These are phyloP conservation scores for Coriaria nepalensis DNA, from an alignment of 306 rosid genomes.

Conservation along the genomic window DNA sequence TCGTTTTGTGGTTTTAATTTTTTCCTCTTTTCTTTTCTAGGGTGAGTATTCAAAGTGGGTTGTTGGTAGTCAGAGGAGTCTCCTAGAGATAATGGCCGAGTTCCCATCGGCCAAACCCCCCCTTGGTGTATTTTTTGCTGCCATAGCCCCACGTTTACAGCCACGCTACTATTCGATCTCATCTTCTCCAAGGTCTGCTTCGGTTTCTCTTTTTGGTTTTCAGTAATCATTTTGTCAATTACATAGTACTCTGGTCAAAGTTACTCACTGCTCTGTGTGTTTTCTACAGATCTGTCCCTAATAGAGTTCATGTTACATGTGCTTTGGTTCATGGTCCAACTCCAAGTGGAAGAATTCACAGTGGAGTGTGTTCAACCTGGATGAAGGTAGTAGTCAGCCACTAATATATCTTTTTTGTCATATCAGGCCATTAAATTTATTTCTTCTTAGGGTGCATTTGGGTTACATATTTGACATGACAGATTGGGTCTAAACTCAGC, in stretches of 20 bases:
- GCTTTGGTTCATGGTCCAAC: slow-evolving; percentile 70
- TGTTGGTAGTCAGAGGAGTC: slow-evolving; percentile 79
- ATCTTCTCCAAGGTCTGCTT: slow-evolving; percentile 68
- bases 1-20: slow-evolving; percentile 9
- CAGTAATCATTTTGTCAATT: neutral
- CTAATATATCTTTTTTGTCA: slow-evolving; percentile 3
- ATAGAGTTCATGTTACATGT: slow-evolving; percentile 89
- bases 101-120: slow-evolving; percentile 90
- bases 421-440: too few species aligned
- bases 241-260: neutral
- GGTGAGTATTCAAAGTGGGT: slow-evolving; percentile 91
- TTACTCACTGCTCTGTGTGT: slow-evolving; percentile 1
- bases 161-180: slow-evolving; percentile 96
- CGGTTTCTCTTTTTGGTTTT: too few species aligned
- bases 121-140: slow-evolving; percentile 81
- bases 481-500: too few species aligned
- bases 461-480: too few species aligned
- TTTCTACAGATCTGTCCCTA: slow-evolving; percentile 54
- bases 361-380: slow-evolving; percentile 95
- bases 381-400: slow-evolving; percentile 65
- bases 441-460: too few species aligned
- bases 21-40: slow-evolving; percentile 27
- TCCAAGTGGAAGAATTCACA: slow-evolving; percentile 72
- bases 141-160: slow-evolving; percentile 85
- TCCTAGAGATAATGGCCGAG: slow-evolving; percentile 85